Evolutionary conservation across 768 basidiomycete species (phyloP).

Genomic region (Collybia sordida): DNA sequence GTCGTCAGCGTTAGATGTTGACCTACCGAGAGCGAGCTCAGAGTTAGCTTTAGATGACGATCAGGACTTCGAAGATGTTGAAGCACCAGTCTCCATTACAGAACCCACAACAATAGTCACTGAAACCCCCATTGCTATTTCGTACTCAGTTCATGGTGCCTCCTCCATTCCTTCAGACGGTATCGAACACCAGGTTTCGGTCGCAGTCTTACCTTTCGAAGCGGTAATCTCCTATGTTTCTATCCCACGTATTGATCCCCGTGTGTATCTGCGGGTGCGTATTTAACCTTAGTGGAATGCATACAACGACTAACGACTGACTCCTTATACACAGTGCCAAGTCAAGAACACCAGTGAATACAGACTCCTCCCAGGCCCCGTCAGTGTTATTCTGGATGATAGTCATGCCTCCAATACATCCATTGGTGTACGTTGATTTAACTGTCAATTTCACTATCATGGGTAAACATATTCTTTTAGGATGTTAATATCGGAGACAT

Average conservation of each 20-base stretch:
- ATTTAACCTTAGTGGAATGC: neutral
- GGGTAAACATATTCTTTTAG: slow-evolving; percentile 18
- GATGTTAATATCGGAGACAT: slow-evolving; percentile 49
- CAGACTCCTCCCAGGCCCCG: slow-evolving; percentile 51
- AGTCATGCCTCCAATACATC: slow-evolving; percentile 54
- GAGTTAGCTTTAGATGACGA: neutral
- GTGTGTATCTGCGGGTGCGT: slow-evolving; percentile 50
- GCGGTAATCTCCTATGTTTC: slow-evolving; percentile 45
- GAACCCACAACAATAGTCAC: slow-evolving; percentile 44
- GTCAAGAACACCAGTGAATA: slow-evolving; percentile 62
- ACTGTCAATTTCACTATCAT: neutral
- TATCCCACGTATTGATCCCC: slow-evolving; percentile 47
- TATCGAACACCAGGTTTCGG: slow-evolving; percentile 50
- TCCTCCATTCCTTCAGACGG: slow-evolving; percentile 57
- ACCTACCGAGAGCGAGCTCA: too few species aligned
- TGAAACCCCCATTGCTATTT: slow-evolving; percentile 52
- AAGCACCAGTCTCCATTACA: slow-evolving; percentile 20
- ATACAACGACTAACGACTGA: neutral
- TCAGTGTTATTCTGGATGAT: slow-evolving; percentile 57
- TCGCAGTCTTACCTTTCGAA: slow-evolving; percentile 49
- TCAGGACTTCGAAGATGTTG: slow-evolving; percentile 24
- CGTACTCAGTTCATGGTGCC: slow-evolving; percentile 48
- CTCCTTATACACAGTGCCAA: slow-evolving; percentile 31
- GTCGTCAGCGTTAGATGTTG: too few species aligned
- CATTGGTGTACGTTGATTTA: slow-evolving; percentile 33